These are phyloP conservation scores for Aschersonia sp. DNA, from an alignment of 2,329 filamentous ascomycete genomes.

Conservation along the genomic window DNA sequence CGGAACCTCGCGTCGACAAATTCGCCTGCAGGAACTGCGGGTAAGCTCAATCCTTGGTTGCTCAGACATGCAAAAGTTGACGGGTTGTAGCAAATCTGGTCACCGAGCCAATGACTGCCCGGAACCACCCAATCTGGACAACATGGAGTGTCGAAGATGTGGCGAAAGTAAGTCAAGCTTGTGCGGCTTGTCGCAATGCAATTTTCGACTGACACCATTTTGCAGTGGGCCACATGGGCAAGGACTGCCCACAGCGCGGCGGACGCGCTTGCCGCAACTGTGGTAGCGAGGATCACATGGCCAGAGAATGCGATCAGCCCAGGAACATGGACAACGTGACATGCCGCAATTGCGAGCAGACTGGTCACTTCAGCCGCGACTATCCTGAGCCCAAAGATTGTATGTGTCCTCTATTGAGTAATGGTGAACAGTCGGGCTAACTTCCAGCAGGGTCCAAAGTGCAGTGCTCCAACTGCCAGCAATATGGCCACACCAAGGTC, in stretches of 20 bases:
- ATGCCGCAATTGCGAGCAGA: slow-evolving; percentile 46
- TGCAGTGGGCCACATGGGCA: slow-evolving; percentile 44
- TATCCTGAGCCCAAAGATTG: slow-evolving; percentile 40
- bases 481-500: slow-evolving; percentile 24
- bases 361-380: slow-evolving; percentile 47
- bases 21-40: slow-evolving; percentile 58
- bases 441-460: slow-evolving; percentile 20
- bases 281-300: slow-evolving; percentile 44
- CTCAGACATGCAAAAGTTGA: slow-evolving; percentile 4
- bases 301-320: slow-evolving; percentile 33
- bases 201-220: slow-evolving; percentile 2
- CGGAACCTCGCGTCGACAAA: slow-evolving; percentile 45
- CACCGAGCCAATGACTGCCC: slow-evolving; percentile 36
- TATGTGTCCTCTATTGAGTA: slow-evolving; percentile 11
- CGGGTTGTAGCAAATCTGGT: slow-evolving; percentile 26
- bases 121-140: slow-evolving; percentile 45
- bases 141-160: slow-evolving; percentile 53
- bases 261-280: slow-evolving; percentile 46
- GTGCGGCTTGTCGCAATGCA: background rate
- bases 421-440: background rate
- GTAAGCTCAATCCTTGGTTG: slow-evolving; percentile 13
- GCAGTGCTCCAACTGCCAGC: slow-evolving; percentile 22
- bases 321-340: slow-evolving; percentile 29
- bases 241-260: slow-evolving; percentile 49
- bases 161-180: slow-evolving; percentile 34